Percentiles rank a stretch among this genome's conserved stretches.
phyloP scores from a whole-genome alignment of 805 yeast genomes.

The Pichia thaimueangensis region DNA sequence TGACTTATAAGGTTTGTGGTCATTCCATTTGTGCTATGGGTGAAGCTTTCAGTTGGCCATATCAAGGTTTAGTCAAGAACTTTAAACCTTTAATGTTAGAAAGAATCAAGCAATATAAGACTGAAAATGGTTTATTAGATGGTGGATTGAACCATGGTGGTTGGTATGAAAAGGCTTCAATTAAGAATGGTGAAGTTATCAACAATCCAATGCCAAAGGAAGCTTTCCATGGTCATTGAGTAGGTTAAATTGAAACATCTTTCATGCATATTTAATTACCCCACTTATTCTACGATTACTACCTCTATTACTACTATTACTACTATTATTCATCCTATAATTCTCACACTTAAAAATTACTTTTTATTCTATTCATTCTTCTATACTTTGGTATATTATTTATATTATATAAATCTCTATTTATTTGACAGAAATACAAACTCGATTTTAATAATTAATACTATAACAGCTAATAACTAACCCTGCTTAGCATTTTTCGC shows the following conservation, averaged over 20 bases:
- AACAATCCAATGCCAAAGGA: slow-evolving; percentile 50
- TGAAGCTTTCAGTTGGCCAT: slow-evolving; percentile 92
- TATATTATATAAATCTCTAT: too few species aligned
- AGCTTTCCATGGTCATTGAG: slow-evolving; percentile 27
- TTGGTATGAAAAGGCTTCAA: slow-evolving; percentile 58
- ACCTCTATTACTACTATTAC: not conserved
- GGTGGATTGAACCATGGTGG: slow-evolving; percentile 57
- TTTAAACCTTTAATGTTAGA: slow-evolving; percentile 79
- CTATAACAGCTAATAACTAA: too few species aligned
- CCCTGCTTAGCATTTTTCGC: too few species aligned
- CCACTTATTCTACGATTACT: not conserved
- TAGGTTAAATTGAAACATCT: not conserved
- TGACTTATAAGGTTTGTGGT: slow-evolving; percentile 83
- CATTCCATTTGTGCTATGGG: slow-evolving; percentile 91
- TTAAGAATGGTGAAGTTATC: slow-evolving; percentile 57
- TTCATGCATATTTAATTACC: slow-evolving; percentile 10
- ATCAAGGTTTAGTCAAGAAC: slow-evolving; percentile 80
- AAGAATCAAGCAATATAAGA: slow-evolving; percentile 59
- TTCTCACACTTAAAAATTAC: too few species aligned
- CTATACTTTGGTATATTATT: too few species aligned
- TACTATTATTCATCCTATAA: not conserved
- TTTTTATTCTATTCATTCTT: too few species aligned
- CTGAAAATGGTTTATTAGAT: slow-evolving; percentile 32
- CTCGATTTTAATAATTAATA: too few species aligned
- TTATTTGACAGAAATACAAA: too few species aligned